These are phyloP conservation scores for Phragmites australis DNA, from an alignment of 176 grass and related monocot genomes.

Conservation along the genomic window DNA sequence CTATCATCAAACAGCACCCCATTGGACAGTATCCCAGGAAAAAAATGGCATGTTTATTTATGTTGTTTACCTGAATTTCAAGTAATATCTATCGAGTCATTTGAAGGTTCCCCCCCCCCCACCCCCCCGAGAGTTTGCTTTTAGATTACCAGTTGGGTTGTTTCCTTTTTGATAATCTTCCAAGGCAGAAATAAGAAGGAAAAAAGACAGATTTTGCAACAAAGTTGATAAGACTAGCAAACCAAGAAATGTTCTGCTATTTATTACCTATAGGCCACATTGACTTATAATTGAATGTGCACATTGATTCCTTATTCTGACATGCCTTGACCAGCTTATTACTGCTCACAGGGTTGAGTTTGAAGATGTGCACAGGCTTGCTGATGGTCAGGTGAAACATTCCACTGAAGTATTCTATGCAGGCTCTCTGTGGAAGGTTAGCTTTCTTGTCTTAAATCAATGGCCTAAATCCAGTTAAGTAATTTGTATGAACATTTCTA, in stretches of 20 bases:
- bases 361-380: constrained; percentile 89
- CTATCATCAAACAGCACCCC: neutral
- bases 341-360: constrained; percentile 75
- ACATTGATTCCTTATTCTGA: constrained; percentile 19
- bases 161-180: neutral
- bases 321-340: constrained; percentile 35
- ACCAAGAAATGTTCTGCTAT: constrained; percentile 34
- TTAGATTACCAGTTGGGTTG: neutral
- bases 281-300: constrained; percentile 3
- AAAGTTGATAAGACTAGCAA: neutral
- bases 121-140: neutral
- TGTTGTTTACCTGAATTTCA: constrained; percentile 12
- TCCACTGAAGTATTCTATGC: constrained; percentile 96
- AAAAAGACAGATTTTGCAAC: neutral
- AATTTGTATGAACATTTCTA: constrained; percentile 18
- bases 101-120: neutral
- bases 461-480: constrained; percentile 7
- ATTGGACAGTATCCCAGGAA: neutral
- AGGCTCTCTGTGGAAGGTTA: constrained; percentile 96
- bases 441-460: constrained; percentile 29
- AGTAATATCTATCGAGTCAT: neutral
- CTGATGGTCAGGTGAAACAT: constrained; percentile 91
- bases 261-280: constrained; percentile 11
- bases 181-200: neutral
- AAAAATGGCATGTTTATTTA: constrained; percentile 3